A percentile compares a stretch with the other conserved stretches of the same genome.
phyloP scores from a whole-genome alignment of 2,329 filamentous ascomycete genomes.

The Curvularia spicifera region DNA sequence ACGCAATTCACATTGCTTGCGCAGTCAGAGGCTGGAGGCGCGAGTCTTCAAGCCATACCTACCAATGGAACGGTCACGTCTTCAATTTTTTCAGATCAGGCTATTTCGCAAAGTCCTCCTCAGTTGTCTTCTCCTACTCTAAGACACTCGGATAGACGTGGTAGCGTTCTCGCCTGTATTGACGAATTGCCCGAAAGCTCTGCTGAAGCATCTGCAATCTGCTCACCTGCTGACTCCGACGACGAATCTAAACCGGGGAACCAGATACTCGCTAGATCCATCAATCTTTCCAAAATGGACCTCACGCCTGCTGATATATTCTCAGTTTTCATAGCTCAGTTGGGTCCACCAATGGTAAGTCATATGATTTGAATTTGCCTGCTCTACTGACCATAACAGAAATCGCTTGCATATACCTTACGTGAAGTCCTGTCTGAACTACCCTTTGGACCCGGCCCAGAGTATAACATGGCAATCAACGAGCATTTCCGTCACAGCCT shows the following conservation, averaged over 20 bases:
- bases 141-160: conserved; percentile 41
- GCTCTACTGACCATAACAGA: conserved; percentile 54
- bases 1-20: conserved; percentile 86
- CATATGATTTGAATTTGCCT: not conserved
- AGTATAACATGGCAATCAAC: conserved; percentile 75
- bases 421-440: conserved; percentile 87
- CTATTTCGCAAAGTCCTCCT: conserved; percentile 33
- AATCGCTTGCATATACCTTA: conserved; percentile 90
- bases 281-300: conserved; percentile 37
- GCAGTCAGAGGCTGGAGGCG: conserved; percentile 55
- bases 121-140: conserved; percentile 38
- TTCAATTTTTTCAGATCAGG: conserved; percentile 33
- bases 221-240: conserved; percentile 40
- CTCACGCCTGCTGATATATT: conserved; percentile 82
- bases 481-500: conserved; percentile 82
- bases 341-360: conserved; percentile 83
- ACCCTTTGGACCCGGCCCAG: conserved; percentile 74
- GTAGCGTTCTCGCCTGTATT: conserved; percentile 52
- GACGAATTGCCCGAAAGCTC: conserved; percentile 50
- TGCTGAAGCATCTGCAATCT: conserved; percentile 35
- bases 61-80: conserved; percentile 32
- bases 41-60: conserved; percentile 21
- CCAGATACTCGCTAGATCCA: conserved; percentile 27
- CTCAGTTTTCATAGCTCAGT: conserved; percentile 81
- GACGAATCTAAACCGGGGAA: conserved; percentile 31